These are phyloP conservation scores for Talaromyces pinophilus DNA, from an alignment of 2,329 filamentous ascomycete species.

Conservation along the genomic window DNA sequence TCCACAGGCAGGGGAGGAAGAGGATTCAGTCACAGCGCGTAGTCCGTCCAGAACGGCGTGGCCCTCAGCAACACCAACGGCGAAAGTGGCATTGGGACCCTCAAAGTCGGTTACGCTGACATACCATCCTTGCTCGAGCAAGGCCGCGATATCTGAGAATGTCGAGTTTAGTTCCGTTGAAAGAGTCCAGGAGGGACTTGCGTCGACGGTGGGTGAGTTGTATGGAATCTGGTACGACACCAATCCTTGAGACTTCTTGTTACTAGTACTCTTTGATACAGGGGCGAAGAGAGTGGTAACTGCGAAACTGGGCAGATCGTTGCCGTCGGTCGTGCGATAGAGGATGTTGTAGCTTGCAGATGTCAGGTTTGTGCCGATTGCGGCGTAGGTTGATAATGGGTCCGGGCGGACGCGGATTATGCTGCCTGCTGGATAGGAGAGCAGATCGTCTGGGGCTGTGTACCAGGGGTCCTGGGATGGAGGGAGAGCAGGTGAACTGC, in stretches of 20 bases:
- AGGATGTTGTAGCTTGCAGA: conserved; percentile 21
- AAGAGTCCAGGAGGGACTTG: conserved; percentile 18
- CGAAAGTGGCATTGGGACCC: conserved; percentile 16
- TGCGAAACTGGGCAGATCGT: conserved; percentile 9
- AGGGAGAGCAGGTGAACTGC: neutral
- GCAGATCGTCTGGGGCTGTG: conserved; percentile 12
- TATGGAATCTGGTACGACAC: conserved; percentile 19
- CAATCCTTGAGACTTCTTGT: neutral
- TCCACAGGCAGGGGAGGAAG: neutral
- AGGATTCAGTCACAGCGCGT: conserved; percentile 12
- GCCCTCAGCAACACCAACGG: conserved; percentile 11
- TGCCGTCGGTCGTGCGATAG: conserved; percentile 18
- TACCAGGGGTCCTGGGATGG: conserved; percentile 21
- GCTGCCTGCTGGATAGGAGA: conserved; percentile 11
- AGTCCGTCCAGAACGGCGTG: conserved; percentile 19
- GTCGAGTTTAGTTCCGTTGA: neutral
- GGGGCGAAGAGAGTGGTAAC: conserved; percentile 18
- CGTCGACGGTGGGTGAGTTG: conserved; percentile 15
- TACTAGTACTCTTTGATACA: too few species aligned
- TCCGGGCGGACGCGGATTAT: conserved; percentile 16
- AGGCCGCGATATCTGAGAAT: conserved; percentile 4
- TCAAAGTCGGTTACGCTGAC: conserved; percentile 18
- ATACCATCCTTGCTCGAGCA: conserved; percentile 19
- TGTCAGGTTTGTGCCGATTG: conserved; percentile 10
- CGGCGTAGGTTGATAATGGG: conserved; percentile 1